Conservation (phyloP, 371 early-diverging fungal species). For the Circinella minor region DNA sequence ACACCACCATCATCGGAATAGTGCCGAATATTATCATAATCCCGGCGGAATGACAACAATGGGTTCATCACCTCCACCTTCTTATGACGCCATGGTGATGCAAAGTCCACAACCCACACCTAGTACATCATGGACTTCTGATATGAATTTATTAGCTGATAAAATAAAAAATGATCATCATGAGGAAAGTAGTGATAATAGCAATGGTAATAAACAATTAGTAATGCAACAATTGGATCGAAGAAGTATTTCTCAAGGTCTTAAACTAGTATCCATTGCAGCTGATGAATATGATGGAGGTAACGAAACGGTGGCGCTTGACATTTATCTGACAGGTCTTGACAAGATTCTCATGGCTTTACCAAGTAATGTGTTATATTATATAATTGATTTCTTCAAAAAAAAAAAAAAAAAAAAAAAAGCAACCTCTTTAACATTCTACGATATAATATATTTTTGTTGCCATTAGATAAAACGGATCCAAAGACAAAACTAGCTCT, state of each 20-base stretch:
- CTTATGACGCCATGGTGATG: constrained; percentile 6
- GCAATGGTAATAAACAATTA: neutral
- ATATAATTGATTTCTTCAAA: too few species aligned
- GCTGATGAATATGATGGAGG: constrained; percentile 59
- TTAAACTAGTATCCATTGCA: constrained; percentile 56
- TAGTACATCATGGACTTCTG: constrained; percentile 44
- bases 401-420: neutral
- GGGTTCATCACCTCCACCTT: constrained; percentile 5
- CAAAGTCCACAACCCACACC: constrained; percentile 30
- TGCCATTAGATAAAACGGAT: constrained; percentile 36
- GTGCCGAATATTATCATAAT: constrained; percentile 6
- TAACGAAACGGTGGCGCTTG: constrained; percentile 52
- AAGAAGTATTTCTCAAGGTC: constrained; percentile 53
- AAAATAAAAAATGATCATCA: constrained; percentile 35
- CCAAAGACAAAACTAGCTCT: constrained; percentile 33
- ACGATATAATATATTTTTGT: too few species aligned
- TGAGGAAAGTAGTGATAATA: neutral
- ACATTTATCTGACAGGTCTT: constrained; percentile 57
- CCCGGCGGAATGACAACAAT: neutral
- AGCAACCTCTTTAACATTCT: too few species aligned
- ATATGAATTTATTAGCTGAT: constrained; percentile 43
- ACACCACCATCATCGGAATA: neutral
- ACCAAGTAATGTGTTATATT: constrained; percentile 42
- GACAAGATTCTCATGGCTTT: constrained; percentile 59
- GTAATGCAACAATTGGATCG: constrained; percentile 29